Percentiles rank a stretch among this genome's conserved stretches.
These are phyloP conservation scores for Crithidia mellificae DNA, from an alignment of 208 protist genomes.

Conservation along the genomic window DNA sequence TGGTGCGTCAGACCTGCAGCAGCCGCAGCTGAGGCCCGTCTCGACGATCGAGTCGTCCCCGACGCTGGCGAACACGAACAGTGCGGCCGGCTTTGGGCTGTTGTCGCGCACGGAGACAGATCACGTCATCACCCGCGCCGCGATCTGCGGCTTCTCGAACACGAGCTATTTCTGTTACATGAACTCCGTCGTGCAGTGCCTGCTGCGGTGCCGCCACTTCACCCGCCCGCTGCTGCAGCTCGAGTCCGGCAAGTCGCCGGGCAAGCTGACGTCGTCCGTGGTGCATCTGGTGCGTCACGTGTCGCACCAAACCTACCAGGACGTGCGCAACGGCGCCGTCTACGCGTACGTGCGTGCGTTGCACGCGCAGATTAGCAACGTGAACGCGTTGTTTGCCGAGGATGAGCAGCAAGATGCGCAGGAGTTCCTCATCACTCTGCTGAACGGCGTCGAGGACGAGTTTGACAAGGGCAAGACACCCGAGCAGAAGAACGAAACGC, in stretches of 20 bases:
- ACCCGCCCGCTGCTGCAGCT: constrained; percentile 40
- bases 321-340: constrained; percentile 50
- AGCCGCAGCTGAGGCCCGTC: not conserved
- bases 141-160: constrained; percentile 86
- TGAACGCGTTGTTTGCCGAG: constrained; percentile 61
- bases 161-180: constrained; percentile 96
- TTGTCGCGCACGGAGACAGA: constrained; percentile 48
- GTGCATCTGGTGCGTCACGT: constrained; percentile 51
- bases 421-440: constrained; percentile 77
- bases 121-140: constrained; percentile 41
- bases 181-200: constrained; percentile 95
- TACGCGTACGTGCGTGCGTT: constrained; percentile 49
- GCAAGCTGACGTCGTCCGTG: constrained; percentile 55
- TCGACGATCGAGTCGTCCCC: constrained; percentile 6
- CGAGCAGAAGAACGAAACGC: constrained; percentile 47
- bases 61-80: constrained; percentile 4
- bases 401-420: constrained; percentile 90
- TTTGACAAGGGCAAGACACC: constrained; percentile 69
- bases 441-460: constrained; percentile 85
- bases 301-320: constrained; percentile 47
- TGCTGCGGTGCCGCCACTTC: constrained; percentile 80
- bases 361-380: constrained; percentile 47
- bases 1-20: not conserved
- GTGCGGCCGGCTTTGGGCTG: not conserved
- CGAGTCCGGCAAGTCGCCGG: constrained; percentile 26